Conservation (phyloP, 306 rosid genomes). For the Vigna unguiculata region DNA sequence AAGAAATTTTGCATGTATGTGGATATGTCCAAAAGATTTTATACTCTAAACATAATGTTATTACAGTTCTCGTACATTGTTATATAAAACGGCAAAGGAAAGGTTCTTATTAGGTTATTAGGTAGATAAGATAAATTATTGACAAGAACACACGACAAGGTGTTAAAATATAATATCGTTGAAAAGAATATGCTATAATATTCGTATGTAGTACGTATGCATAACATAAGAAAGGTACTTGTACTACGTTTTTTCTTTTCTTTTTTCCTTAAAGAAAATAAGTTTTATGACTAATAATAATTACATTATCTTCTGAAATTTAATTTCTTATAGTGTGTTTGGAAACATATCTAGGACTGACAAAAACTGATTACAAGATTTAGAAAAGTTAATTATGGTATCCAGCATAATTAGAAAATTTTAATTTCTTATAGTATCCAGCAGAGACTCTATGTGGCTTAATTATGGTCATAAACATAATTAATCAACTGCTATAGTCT, state of each 20-base stretch:
- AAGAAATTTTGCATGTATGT: constrained; percentile 3
- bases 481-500: neutral
- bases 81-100: neutral
- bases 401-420: too few relatives aligned
- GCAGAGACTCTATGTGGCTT: neutral
- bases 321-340: too few relatives aligned
- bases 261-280: too few relatives aligned
- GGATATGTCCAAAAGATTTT: too few relatives aligned
- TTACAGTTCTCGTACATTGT: neutral
- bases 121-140: constrained; percentile 4
- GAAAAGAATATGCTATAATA: constrained; percentile 32
- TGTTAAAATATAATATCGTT: constrained; percentile 40
- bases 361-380: constrained; percentile 24
- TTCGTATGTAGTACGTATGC: neutral
- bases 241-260: too few relatives aligned
- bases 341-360: neutral
- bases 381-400: too few relatives aligned
- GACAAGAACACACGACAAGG: neutral
- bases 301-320: too few relatives aligned
- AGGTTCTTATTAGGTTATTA: neutral
- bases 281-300: too few relatives aligned
- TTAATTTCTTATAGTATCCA: too few relatives aligned
- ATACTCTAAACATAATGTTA: neutral
- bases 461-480: constrained; percentile 18
- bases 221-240: too few relatives aligned